phyloP scores from a whole-genome alignment of 2,329 filamentous ascomycete genomes.

The Sarocladium strictum region DNA sequence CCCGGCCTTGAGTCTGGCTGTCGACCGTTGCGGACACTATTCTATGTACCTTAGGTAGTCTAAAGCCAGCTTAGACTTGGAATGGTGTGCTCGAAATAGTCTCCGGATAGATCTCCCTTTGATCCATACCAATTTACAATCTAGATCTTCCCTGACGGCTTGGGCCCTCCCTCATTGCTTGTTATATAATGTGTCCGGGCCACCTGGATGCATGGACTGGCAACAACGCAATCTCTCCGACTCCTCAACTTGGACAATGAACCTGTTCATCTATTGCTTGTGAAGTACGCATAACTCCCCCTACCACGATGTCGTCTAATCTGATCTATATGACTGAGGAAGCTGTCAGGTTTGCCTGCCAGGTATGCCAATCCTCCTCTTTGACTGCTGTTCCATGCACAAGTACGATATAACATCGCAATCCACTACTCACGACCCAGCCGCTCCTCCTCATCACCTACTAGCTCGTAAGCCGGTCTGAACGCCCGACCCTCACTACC shows the following conservation, averaged over 20 bases:
- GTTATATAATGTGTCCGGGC: neutral
- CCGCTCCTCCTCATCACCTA: slow-evolving; percentile 70
- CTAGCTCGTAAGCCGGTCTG: slow-evolving; percentile 69
- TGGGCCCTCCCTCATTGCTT: no score
- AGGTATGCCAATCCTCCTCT: no score
- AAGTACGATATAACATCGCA: no score
- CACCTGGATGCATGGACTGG: slow-evolving; percentile 10
- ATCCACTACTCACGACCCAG: slow-evolving; percentile 63
- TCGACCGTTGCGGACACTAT: neutral
- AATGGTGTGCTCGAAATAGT: no score
- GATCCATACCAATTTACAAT: no score
- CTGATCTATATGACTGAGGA: neutral
- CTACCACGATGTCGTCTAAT: neutral
- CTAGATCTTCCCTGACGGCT: no score
- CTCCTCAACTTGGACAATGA: neutral
- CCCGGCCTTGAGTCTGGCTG: neutral
- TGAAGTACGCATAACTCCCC: neutral
- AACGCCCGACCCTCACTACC: slow-evolving; percentile 42
- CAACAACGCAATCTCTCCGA: neutral
- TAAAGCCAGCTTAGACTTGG: no score
- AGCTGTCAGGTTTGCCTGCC: neutral
- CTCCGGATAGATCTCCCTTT: no score
- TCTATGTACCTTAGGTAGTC: no score
- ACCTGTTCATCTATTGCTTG: no score
- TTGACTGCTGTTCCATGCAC: no score